phyloP scores from a whole-genome alignment of 2,329 filamentous ascomycete species.

The Periconia sp. region DNA sequence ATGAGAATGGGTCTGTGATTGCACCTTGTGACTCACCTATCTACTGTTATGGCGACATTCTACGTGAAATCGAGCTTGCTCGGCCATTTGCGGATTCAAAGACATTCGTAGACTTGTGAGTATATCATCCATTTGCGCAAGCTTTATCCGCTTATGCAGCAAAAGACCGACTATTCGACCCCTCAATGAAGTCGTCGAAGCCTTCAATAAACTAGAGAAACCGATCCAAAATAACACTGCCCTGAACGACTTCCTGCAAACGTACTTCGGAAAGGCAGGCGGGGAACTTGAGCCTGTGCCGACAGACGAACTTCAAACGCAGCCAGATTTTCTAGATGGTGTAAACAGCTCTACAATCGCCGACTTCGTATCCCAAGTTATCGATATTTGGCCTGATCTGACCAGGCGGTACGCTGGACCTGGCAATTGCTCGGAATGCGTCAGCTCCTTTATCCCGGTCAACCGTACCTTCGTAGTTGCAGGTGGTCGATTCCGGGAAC shows the following conservation, averaged over 20 bases:
- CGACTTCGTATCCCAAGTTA: constrained; percentile 68
- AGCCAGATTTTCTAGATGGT: constrained; percentile 63
- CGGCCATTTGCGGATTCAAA: constrained; percentile 71
- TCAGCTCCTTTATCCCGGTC: constrained; percentile 69
- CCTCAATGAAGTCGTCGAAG: constrained; percentile 65
- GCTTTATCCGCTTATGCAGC: constrained; percentile 12
- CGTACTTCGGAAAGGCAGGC: constrained; percentile 68
- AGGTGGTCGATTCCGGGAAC: constrained; percentile 72
- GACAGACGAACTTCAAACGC: constrained; percentile 57
- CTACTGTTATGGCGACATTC: constrained; percentile 70
- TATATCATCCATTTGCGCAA: constrained; percentile 1
- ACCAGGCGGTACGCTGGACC: constrained; percentile 63
- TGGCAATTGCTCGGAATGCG: constrained; percentile 61
- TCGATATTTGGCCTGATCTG: constrained; percentile 72
- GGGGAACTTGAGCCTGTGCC: constrained; percentile 66
- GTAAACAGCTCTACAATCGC: constrained; percentile 64
- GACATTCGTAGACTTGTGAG: constrained; percentile 67
- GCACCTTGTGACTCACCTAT: constrained; percentile 71
- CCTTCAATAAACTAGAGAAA: constrained; percentile 65
- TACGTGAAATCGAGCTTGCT: constrained; percentile 68
- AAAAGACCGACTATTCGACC: constrained; percentile 66
- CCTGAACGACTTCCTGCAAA: constrained; percentile 66
- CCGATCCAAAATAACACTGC: constrained; percentile 69
- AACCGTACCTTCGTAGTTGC: constrained; percentile 74
- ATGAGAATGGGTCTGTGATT: constrained; percentile 64